A percentile compares a stretch with the other conserved stretches of the same genome.
Evolutionary conservation across 768 basidiomycete species (phyloP).

Genomic region (Chalciporus piperatus): DNA sequence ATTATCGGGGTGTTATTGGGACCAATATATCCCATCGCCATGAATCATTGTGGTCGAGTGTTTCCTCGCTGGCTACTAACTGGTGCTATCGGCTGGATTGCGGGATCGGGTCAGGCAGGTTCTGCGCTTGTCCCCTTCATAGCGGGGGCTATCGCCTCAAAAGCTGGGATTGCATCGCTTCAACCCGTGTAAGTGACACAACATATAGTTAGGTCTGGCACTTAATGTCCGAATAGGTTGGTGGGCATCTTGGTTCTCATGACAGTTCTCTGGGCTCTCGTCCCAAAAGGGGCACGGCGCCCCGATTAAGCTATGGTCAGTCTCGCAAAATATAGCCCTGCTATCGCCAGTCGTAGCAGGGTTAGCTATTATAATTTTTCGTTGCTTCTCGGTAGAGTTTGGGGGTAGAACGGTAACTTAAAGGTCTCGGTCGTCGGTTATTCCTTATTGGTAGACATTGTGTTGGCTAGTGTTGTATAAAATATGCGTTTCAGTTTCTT

Average conservation of each 20-base stretch:
- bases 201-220: neutral
- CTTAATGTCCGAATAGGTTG: slow-evolving; percentile 6
- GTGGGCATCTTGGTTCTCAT: slow-evolving; percentile 40
- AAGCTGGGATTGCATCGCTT: slow-evolving; percentile 41
- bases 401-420: too few relatives aligned
- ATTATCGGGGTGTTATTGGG: slow-evolving; percentile 69
- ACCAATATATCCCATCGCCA: slow-evolving; percentile 65
- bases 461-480: too few relatives aligned
- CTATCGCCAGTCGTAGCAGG: neutral
- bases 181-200: slow-evolving; percentile 45
- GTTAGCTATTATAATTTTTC: neutral
- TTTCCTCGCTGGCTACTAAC: slow-evolving; percentile 36
- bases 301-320: neutral
- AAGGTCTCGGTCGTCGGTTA: neutral
- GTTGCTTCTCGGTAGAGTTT: too few relatives aligned
- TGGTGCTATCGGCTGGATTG: slow-evolving; percentile 48
- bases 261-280: slow-evolving; percentile 37
- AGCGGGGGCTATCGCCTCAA: slow-evolving; percentile 43
- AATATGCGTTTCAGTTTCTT: neutral
- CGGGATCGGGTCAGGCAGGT: slow-evolving; percentile 50
- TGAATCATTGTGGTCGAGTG: slow-evolving; percentile 34
- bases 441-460: too few relatives aligned
- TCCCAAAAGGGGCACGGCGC: slow-evolving; percentile 26
- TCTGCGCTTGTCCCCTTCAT: slow-evolving; percentile 51
- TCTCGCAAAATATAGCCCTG: neutral